Base-by-base conservation (phyloP, 1,284 basidiomycete genomes). In the Sphagnurus paluster region DNA sequence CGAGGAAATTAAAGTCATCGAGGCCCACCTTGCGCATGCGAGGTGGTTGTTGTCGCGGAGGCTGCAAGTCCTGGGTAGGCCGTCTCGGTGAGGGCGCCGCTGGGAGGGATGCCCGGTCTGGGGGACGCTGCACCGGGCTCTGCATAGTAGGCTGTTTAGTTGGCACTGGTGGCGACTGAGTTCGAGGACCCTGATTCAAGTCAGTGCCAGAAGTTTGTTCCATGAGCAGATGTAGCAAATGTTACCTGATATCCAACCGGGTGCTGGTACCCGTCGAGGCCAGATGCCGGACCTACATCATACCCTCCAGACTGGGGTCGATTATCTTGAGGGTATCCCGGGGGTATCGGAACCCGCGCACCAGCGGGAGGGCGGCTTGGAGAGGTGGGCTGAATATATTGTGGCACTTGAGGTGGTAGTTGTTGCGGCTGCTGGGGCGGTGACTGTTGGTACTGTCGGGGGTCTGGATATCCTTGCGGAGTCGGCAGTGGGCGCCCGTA, bases 1-100 rank as follows among this genome's bases (percentile, higher is more conserved):
- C 95, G 43, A 99, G 74, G 79, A 99, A 99, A 67, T 99, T 99
- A 78, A 99, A 99, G 68, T 99, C 97, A 66, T 99, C 94, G 34
- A 99, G 76, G 1, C 94, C 93, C 54, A 99, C 90, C 70, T 94
- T 96, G 46, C 93, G 82, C 66, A 85, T 87, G 39, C 77, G 75
- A 28, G 39, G 44, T 11, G 26, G 20, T 14, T 66, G 59, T 32
- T 70, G 66, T 43, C 74, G 72, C 16, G 55, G 55, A 25, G 59
- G 60, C 26, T 59, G 60, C 42, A 67, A 68, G 39, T 63, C 61
- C 23, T 67, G 65, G 19, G 68, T 64, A 36, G 51, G 56, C 42
- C 61, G 65, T 45, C 64, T 62, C 20, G 59, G 59, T 24, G 59
- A 62, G 20, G 59, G 58, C 13, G 57, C 55, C 9, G 64, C 53